Evolutionary conservation across 23 red algal genomes (phyloP), one percentile per base, ranked within the genome.

Genomic region (Gracilaria domingensis): DNA sequence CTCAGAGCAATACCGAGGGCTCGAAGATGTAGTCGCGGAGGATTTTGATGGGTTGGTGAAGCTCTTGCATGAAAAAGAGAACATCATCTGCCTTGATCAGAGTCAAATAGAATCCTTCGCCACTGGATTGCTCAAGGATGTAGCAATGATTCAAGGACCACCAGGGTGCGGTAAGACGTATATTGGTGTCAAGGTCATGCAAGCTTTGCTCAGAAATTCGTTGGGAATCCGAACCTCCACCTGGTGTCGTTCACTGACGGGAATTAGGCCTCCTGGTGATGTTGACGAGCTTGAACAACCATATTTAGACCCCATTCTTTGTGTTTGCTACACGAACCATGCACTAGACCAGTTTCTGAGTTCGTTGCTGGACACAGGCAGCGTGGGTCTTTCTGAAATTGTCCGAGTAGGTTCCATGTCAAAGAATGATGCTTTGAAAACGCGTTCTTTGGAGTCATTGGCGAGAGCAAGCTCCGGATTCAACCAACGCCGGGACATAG

Each of bases 81-180:
- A 79, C 8, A 20, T 24, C 7, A 79, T 79, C 37, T 50, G 24
- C 25, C 48, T 79, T 17, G 74, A 79, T 48, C 7, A 47, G 26
- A 79, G 20, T 45, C 74, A 79, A 21, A 79, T 79, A 36, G 74
- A 79, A 45, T 47, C 74, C 12, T 79, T 79, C 26, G 74, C 49
- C 33, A 47, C 13, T 48, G 74, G 74, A 1, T n/a, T 85, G 25
- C 1, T 57, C 40, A 38, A 85, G 26, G 26, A 34, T 7, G 30
- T 93, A 8, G 59, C 59, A 5, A 40, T 93, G 36, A 73, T 93
- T 25, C 89, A 93, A 61, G 89, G 89, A 11, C 89, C 89, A 8
- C 89, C 89, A 33, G 89, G 89, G 30, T 78, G 66, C 42, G 89
- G 89, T 39, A 93, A 93, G 65, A 83, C 78, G 16, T 93, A 81